Base-by-base conservation (phyloP, 2,329 filamentous ascomycete genomes). In the Colletotrichum cordylinicola region DNA sequence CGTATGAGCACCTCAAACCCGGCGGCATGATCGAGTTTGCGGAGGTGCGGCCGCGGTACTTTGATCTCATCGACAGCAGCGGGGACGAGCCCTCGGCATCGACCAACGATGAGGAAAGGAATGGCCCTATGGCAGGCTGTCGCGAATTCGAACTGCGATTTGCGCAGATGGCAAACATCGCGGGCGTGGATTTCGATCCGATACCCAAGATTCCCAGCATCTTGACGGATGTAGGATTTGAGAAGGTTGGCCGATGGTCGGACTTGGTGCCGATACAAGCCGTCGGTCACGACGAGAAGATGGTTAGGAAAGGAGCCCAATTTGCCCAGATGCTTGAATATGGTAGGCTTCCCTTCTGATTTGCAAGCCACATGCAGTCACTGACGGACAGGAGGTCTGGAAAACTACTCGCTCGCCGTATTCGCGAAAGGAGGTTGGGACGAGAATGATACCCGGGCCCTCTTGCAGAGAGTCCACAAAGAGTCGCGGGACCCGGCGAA, bases 11-110 rank as follows among this genome's bases (percentile, higher is more conserved):
- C 72, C 83, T 88, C 21, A 85, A 84, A 43, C 86, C 86, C 0
- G 87, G 87, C 16, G 87, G 87, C 2, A 82, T 85, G n/a, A 79
- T 88, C 55, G 87, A 88, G 80, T 84, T 88, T 78, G 83, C 84
- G 15, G 86, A 88, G 74, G 79, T 87, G 10, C 81, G 84, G 3
- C 83, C 86, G 4, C 81, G 82, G 24, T 84, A 87, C 66, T 85
- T 84, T 70, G 85, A 86, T 72, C 85, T 85, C 13, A 83, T 86
- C 29, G 80, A 81, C 61, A 80, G 79, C 67, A 83, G 82, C 55
- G 79, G 77, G 16, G 80, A 82, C n/a, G 80, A 79, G 78, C 80
- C 15, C 77, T 79, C 55, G 13, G 79, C 15, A 62, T 75, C 7
- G 60, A 72, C 24, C 6, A 78, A 74, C 29, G 72, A 78, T 8